Evolutionary conservation across 1,284 basidiomycete species (phyloP), one percentile per base, ranked within the genome.

Genomic region (Pseudozyma hubeiensis): DNA sequence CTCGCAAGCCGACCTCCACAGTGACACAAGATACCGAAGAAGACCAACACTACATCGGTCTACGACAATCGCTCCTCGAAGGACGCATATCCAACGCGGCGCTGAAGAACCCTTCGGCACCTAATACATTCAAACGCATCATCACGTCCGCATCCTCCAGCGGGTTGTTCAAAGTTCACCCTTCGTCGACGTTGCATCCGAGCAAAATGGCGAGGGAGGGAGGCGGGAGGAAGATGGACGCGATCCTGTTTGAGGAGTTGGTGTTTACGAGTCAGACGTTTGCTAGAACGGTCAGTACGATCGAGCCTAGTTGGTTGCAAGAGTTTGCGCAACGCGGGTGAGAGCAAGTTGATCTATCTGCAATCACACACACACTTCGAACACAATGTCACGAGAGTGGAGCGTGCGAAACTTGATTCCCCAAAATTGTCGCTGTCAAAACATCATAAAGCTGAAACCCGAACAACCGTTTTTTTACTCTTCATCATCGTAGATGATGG

Each of bases 221-320:
- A 0, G 58, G 43, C 2, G 33, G 5, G 7, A 58, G 51, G 30
- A 63, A 56, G 44, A 55, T 62, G 48, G 68, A 64, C 33, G 71
- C 76, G 24, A 78, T 84, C 45, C 46, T 83, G 47, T 83, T 84
- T 52, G 83, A 84, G 34, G 83, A 84, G 59, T 55, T 83, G 7
- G 70, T 80, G n/a, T 72, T 82, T n/a, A 83, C 83, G 1, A 78
- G 77, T 1, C 78, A 81, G 47, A 74, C 70, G 6, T 83, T 79
- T 52, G 83, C 78, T 2, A 64, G 82, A 29, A 81, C 65, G 30
- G 79, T 83, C n/a, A 79, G 74, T 30, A 39, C 57, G 0, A 73
- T 83, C 45, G 80, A 84, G 55, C 77, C 82, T 4, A 56, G 53
- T 16, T 82, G 81, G 81, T 52, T 82, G 41, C 79, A 79, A 55